Conservation (phyloP, 805 yeast species). For the Saccharomycopsis fibuligera region DNA sequence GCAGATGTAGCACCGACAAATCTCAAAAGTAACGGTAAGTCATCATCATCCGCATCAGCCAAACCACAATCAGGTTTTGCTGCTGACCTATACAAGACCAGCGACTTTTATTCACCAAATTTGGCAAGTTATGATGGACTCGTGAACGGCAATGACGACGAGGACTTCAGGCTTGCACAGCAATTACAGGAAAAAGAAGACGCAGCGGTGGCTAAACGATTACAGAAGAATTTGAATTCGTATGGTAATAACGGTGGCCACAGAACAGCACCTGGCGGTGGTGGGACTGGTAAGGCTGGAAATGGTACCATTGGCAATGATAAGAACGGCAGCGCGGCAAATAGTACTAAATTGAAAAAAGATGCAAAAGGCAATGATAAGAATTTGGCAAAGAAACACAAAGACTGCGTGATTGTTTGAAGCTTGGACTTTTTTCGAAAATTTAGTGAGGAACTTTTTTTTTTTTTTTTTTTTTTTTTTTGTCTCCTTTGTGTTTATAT, state of each 20-base stretch:
- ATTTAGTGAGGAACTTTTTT: too few relatives aligned
- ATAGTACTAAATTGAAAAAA: not conserved
- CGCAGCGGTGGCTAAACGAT: constrained; percentile 38
- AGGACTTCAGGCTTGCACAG: constrained; percentile 40
- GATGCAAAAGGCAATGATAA: not conserved
- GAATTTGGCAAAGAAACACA: too few relatives aligned
- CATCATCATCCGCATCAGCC: not conserved
- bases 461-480: too few relatives aligned
- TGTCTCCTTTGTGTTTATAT: too few relatives aligned
- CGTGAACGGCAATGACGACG: constrained; percentile 22
- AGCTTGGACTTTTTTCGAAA: too few relatives aligned
- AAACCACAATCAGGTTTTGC: constrained; percentile 9
- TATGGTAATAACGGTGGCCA: too few relatives aligned
- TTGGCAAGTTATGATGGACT: constrained; percentile 21
- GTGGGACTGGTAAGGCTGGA: not conserved
- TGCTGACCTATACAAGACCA: constrained; percentile 12
- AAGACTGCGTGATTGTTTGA: not conserved
- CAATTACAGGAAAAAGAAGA: constrained; percentile 53
- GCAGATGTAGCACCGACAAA: constrained; percentile 5
- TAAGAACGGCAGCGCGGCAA: not conserved
- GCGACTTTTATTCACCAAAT: constrained; percentile 1
- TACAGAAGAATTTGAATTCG: too few relatives aligned
- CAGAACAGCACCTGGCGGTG: too few relatives aligned
- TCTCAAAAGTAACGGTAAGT: not conserved
- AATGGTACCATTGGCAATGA: not conserved